Evolutionary conservation across 129 eudicot species (phyloP), one percentile per base, ranked within the genome.

Genomic region (Lactuca saligna): DNA sequence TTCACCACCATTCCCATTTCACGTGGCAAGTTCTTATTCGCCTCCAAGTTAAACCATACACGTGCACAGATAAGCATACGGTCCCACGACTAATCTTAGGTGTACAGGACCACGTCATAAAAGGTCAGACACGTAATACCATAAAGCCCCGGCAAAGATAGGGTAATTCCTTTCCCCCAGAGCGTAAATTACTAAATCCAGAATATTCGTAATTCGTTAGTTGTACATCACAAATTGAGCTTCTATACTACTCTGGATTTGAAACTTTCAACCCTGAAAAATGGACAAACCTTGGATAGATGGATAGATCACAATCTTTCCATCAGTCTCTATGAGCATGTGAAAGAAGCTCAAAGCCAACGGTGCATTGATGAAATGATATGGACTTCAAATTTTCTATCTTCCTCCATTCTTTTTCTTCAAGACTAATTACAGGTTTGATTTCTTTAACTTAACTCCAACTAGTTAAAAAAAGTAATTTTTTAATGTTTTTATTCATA

Each of bases 51-150:
- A 42, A 74, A 68, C 55, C 77, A 39, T 12, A 68, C 86, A 75
- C 83, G 80, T 73, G 71, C 57, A 54, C 54, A 46, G 86, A 78
- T 84, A 75, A 75, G 48, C 29, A 3, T 1, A 7, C 25, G 84
- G 72, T 7, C 78, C 79, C 71, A 73, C 80, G 0, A 16, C 7
- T 64, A 57, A 76, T 41, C 77, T 20, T 32, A 66, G 61, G 39
- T 71, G 83, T 68, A 38, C 44, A 53, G 29, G 44, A 49, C 78
- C 83, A 78, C 83, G 86, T 82, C 79, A 64, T 51, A 71, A 65
- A 42, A 76, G 63, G 60, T 73, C 56, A 60, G 56, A 63, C 82
- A 82, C 77, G 71, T 82, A 82, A 82, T 66, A 58, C 66, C 62
- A 35, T 25, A 79, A 75, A 71, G 57, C 71, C 65, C 14, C 46